Evolutionary conservation across 768 basidiomycete genomes (phyloP), one percentile per base, ranked within the genome.

Genomic region (Ephemerocybe angulata): DNA sequence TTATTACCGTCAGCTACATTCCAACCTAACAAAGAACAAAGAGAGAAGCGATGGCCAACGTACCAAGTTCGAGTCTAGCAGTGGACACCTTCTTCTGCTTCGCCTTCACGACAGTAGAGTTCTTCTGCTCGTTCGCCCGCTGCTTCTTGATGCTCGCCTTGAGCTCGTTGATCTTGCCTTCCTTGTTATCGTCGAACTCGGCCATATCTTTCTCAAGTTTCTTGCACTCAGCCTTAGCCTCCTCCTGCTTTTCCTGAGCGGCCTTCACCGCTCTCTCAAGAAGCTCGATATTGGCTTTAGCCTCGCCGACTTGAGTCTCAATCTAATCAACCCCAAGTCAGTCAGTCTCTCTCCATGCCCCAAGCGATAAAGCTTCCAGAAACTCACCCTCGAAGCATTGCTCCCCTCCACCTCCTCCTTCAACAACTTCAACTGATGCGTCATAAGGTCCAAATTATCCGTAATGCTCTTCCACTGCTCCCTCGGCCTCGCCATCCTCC

Each of bases 161-260:
- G 59, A 98, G 82, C 67, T 98, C 90, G 17, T 87, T 88, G 52
- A 92, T 89, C 72, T 98, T 98, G 44, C 93, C 93, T 49, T 98
- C 97, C 68, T 97, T 97, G 75, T 99, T 95, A 71, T 95, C 88
- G 76, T 97, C 95, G 78, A 99, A 98, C 74, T 98, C 97, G 52
- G 83, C 84, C 93, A 99, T 98, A 67, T 99, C 97, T 63, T 87
- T 87, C 72, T 98, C 93, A 22, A 98, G 84, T 63, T 87, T 90
- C 72, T 85, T 86, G 67, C 84, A 82, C 56, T 98, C 94, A 0
- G 77, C 84, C 47, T 86, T 75, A 0, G 93, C 91, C 6, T 72
- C 77, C 64, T 81, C 82, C 67, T 96, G 90, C 64, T 91, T 91
- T 52, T 85, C 77, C 65, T 86, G 83, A 4, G 92, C 85, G 0